Evolutionary conservation across 2,329 filamentous ascomycete genomes (phyloP).

Genomic region (Monilinia laxa): DNA sequence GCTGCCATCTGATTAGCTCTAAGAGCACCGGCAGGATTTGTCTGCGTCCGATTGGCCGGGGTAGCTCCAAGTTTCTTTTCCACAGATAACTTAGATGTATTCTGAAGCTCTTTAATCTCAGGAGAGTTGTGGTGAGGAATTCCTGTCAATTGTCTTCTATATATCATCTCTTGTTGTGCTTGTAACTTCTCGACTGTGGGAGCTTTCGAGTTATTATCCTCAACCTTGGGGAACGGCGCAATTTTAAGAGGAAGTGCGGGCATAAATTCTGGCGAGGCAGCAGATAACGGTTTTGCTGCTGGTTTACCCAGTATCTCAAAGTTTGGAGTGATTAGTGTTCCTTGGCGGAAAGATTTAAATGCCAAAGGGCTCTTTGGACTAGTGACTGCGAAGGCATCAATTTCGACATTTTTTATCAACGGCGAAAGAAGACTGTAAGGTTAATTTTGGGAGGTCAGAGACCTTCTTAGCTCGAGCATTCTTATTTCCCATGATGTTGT

Average conservation of each 20-base stretch:
- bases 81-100: background rate
- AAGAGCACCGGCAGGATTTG: background rate
- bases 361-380: slow-evolving; percentile 14
- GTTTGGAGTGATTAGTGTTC: slow-evolving; percentile 20
- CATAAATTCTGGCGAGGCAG: slow-evolving; percentile 22
- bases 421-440: background rate
- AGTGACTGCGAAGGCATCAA: background rate
- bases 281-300: slow-evolving; percentile 17
- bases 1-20: background rate
- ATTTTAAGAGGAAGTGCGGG: background rate
- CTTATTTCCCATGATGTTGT: slow-evolving; percentile 21
- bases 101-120: background rate
- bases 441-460: slow-evolving; percentile 3
- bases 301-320: background rate
- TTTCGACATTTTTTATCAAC: background rate
- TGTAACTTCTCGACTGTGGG: background rate
- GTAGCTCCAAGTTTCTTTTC: background rate
- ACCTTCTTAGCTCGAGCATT: slow-evolving; percentile 17
- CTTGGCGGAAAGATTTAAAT: slow-evolving; percentile 20
- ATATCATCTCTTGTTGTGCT: background rate
- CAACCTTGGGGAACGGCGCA: background rate
- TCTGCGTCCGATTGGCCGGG: slow-evolving; percentile 1
- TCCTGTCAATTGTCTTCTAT: background rate
- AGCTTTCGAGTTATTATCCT: background rate
- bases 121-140: background rate